These are phyloP conservation scores for Trametes cinnabarina DNA, from an alignment of 768 basidiomycete genomes.

Conservation along the genomic window DNA sequence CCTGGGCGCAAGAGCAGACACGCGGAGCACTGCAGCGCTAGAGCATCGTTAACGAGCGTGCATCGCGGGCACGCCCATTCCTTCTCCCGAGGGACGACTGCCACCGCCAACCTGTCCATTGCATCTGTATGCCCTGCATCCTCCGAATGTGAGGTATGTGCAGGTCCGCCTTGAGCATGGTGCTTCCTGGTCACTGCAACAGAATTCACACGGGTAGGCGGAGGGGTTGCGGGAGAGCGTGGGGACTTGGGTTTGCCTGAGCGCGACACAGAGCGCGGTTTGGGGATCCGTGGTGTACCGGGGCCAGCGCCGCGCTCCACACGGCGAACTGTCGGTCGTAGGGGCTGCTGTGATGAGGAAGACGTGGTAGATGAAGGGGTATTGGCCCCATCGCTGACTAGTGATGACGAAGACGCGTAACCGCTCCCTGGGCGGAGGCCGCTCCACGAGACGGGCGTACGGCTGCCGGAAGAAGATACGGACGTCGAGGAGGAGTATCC, in stretches of 20 bases:
- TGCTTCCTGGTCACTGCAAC: not conserved
- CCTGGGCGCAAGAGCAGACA: slow-evolving; percentile 42
- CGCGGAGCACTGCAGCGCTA: slow-evolving; percentile 56
- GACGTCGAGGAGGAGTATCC: not conserved
- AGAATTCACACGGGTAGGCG: slow-evolving; percentile 17
- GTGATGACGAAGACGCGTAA: slow-evolving; percentile 4
- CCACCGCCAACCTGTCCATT: not conserved
- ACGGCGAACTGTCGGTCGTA: slow-evolving; percentile 13
- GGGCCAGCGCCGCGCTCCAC: slow-evolving; percentile 12
- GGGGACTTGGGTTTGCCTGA: not conserved
- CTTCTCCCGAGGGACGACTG: slow-evolving; percentile 9
- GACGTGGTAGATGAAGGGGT: not conserved
- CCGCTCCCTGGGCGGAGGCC: slow-evolving; percentile 3
- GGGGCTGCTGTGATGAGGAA: not conserved
- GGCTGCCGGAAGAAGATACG: slow-evolving; percentile 5
- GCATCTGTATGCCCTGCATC: not conserved
- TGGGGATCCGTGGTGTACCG: slow-evolving; percentile 10
- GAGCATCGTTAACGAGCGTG: slow-evolving; percentile 60
- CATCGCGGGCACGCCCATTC: slow-evolving; percentile 46
- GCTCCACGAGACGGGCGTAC: slow-evolving; percentile 2
- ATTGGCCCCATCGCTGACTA: not conserved
- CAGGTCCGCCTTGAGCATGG: not conserved
- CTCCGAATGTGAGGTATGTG: not conserved
- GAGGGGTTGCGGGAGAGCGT: slow-evolving; percentile 7
- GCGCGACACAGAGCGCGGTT: slow-evolving; percentile 11